Conservation (phyloP, 1,139 yeast genomes). For the Blastobotrys persicus region DNA sequence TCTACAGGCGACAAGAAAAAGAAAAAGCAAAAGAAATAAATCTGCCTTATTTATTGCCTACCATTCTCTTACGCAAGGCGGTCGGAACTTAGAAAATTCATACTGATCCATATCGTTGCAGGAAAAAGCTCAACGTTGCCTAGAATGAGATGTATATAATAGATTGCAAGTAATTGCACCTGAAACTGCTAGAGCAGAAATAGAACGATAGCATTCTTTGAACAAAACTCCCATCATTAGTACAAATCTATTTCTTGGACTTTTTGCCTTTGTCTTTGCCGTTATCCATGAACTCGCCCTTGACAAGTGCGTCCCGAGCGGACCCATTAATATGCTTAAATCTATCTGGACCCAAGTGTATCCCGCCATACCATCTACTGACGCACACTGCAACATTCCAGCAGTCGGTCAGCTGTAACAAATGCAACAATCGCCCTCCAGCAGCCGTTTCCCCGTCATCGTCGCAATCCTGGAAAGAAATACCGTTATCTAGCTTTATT, state of each 20-base stretch:
- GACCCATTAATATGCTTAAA: constrained; percentile 90
- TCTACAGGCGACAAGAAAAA: not conserved
- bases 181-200: too few species aligned
- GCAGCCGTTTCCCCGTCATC: constrained; percentile 99
- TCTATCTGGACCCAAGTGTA: constrained; percentile 85
- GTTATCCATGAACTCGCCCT: constrained; percentile 52
- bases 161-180: too few species aligned
- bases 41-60: not conserved
- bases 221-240: too few species aligned
- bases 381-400: constrained; percentile 88
- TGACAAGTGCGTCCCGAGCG: constrained; percentile 77
- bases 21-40: not conserved
- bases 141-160: too few species aligned
- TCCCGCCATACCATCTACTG: constrained; percentile 92
- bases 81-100: too few species aligned
- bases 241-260: not conserved
- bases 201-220: too few species aligned
- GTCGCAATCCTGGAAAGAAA: constrained; percentile 77
- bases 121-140: too few species aligned
- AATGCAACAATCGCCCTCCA: constrained; percentile 80
- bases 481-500: constrained; percentile 51
- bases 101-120: too few species aligned
- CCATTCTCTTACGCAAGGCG: too few species aligned
- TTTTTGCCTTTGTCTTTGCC: constrained; percentile 13
- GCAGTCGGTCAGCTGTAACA: constrained; percentile 69